Base-by-base conservation (phyloP, 108 stramenopile genomes). In the Cyclotella cryptica region DNA sequence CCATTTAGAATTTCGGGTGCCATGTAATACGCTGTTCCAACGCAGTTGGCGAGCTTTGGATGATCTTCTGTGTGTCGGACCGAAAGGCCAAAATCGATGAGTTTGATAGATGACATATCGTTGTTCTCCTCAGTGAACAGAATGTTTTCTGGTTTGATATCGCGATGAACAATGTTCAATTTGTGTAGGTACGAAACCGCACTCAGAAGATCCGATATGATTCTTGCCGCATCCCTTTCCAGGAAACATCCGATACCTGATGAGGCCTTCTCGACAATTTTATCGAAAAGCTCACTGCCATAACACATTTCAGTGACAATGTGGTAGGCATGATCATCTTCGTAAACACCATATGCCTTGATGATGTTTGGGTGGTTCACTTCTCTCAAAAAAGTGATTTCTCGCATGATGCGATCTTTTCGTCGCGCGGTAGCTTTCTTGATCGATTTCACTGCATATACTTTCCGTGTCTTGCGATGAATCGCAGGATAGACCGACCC, bases 71-170 rank as follows among this genome's bases (percentile, higher is more conserved):
- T 15, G 24, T 73, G 72, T 40, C 60, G 44, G 13, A 30, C 78
- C 41, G 83, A 84, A 30, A 88, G 66, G 55, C 90, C 90, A 72
- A 86, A 91, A 57, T 90, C 89, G 64, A 90, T 88, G 19, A 90
- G 49, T 49, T 89, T 92, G 45, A 92, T 67, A 41, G 43, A 24
- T 4, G 73, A 74, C 22, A 24, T 42, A 39, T 58, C 57, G 27
- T 35, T 55, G n/a, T 75, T 59, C 35, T 55, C 39, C 52, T 58
- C 57, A 17, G 41, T 22, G 28, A 75, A 45, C 18, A 66, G 28
- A 35, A 65, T 54, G 42, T 74, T 74, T 47, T 74, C 90, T 17
- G 96, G 92, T 49, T 92, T 92, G 63, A 90, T 79, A 71, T 90
- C 92, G 14, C 92, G 80, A 73, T 92, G 92, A 17, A 77, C 55